Percentiles rank a stretch among this genome's conserved stretches.
Evolutionary conservation across 768 basidiomycete genomes (phyloP).

Genomic region (Ephemerocybe angulata): DNA sequence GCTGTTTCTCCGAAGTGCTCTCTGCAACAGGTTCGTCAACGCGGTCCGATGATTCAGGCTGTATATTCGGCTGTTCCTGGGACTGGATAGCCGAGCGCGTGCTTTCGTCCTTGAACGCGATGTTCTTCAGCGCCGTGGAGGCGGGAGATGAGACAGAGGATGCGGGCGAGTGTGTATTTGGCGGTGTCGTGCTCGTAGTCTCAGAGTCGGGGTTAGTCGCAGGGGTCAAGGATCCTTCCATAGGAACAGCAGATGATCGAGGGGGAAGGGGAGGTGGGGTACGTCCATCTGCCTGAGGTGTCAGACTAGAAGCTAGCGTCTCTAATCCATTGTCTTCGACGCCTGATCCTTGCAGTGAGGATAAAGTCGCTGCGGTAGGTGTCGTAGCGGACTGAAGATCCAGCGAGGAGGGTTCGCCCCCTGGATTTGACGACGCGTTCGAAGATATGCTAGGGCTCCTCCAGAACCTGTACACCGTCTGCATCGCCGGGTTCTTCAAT

Average conservation of each 20-base stretch:
- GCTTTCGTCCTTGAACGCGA: conserved; percentile 45
- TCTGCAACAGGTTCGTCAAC: not conserved
- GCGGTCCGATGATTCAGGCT: not conserved
- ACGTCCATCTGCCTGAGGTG: conserved; percentile 12
- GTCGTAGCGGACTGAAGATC: not conserved
- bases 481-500: conserved; percentile 54
- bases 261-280: conserved; percentile 48
- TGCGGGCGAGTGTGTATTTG: conserved; percentile 17
- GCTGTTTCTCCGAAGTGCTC: conserved; percentile 1
- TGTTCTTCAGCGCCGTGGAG: conserved; percentile 54
- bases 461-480: conserved; percentile 73
- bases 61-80: conserved; percentile 4
- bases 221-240: conserved; percentile 22
- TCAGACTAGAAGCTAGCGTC: conserved; percentile 1
- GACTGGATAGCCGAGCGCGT: conserved; percentile 15
- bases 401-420: conserved; percentile 5
- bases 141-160: conserved; percentile 36
- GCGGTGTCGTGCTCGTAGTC: conserved; percentile 5
- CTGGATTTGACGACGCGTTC: conserved; percentile 13
- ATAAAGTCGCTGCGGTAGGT: not conserved
- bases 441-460: conserved; percentile 42
- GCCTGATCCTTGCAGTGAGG: too few species aligned
- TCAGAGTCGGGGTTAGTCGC: conserved; percentile 15
- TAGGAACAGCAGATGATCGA: conserved; percentile 30
- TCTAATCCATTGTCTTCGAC: too few species aligned